These are phyloP conservation scores for Aspergillus piperis DNA, from an alignment of 2,329 filamentous ascomycete species.

Conservation along the genomic window DNA sequence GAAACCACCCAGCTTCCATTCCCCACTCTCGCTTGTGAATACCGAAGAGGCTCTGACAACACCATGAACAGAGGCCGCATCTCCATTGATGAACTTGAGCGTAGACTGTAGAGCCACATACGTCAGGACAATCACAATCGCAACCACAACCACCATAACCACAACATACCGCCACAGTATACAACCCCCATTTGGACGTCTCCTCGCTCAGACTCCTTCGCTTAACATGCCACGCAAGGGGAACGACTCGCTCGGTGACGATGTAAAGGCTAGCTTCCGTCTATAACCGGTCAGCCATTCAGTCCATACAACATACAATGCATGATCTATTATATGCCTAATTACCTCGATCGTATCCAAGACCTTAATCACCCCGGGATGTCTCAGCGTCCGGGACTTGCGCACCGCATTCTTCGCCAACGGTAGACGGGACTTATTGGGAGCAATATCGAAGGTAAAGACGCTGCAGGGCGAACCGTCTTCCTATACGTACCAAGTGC, in stretches of 20 bases:
- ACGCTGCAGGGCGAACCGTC: constrained; percentile 94
- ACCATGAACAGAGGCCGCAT: constrained; percentile 88
- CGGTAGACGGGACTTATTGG: constrained; percentile 77
- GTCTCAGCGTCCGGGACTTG: constrained; percentile 87
- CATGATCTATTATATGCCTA: constrained; percentile 1
- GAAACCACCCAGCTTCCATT: constrained; percentile 96
- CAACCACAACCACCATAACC: background rate
- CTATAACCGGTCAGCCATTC: constrained; percentile 47
- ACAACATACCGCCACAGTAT: constrained; percentile 71
- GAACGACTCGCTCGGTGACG: constrained; percentile 85
- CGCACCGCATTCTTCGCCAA: constrained; percentile 91
- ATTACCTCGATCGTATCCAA: constrained; percentile 88
- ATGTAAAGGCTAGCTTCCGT: constrained; percentile 96
- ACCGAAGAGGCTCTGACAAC: constrained; percentile 81
- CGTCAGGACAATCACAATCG: background rate
- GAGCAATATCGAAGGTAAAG: constrained; percentile 86
- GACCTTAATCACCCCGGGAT: constrained; percentile 92
- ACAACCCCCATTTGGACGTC: constrained; percentile 94
- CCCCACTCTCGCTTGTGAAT: constrained; percentile 92
- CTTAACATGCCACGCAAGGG: constrained; percentile 86
- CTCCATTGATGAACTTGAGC: constrained; percentile 92
- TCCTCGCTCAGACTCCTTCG: constrained; percentile 85
- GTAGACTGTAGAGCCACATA: constrained; percentile 63
- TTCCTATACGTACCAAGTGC: constrained; percentile 60
- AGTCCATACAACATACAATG: too few species aligned